Evolutionary conservation across 2,329 filamentous ascomycete species (phyloP), one percentile per base, ranked within the genome.

Genomic region (Cytospora mali): DNA sequence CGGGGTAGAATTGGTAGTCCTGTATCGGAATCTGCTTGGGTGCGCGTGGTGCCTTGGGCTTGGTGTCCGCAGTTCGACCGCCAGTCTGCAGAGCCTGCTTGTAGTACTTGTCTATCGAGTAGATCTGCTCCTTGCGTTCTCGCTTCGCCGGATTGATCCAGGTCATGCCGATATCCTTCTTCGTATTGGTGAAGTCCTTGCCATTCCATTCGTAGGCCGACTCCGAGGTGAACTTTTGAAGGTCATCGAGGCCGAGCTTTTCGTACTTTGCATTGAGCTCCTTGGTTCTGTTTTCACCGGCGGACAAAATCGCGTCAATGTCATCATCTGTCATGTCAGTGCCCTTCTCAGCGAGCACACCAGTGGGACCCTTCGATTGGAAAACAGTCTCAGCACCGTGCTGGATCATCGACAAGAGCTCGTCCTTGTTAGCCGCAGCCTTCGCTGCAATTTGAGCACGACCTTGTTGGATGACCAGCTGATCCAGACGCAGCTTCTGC

Each of bases 91-190:
- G 85, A 11, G 93, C 92, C 71, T 96, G 89, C 68, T 94, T 90
- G 78, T 98, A 99, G 79, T 99, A 99, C 76, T 97, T 96, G 75
- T 99, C 96, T 80, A 99, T 97, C 0, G 94, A 97, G 75, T 99
- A 99, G 6, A 92, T 93, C 74, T 97, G 93, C 73, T 98, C 94
- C 76, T 98, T 99, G 71, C 95, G 91, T 79, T 99, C 96, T 76
- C 95, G 93, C 82, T 99, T 99, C 18, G 94, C 88, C 2, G 95
- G 96, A 71, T 99, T 97, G 79, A 99, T 99, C 96, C 96, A 99
- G 72, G 83, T 93, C 68, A 97, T 85, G 55, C 92, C 92, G 66
- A 97, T 92, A 55, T 96, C 92, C 75, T 96, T 96, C 79, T 96
- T 96, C 73, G 89, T 86, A 63, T 90, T 91, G 58, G 93, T 91